Base-by-base conservation (phyloP, 1,139 yeast species). In the Blastobotrys illinoisensis region DNA sequence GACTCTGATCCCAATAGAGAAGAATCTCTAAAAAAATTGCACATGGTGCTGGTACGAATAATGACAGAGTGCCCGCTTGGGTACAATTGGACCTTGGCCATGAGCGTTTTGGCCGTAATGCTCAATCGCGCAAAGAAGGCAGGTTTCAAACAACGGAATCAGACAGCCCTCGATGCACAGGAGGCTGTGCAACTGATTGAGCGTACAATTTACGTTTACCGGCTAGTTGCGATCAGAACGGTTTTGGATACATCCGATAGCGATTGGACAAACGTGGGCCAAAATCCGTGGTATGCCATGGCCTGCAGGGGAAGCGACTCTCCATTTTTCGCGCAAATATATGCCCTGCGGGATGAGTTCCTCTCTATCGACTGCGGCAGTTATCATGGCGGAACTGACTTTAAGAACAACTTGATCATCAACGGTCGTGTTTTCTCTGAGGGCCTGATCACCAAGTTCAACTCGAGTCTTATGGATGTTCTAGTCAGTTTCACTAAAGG, bases 231-330 rank as follows among this genome's bases (percentile, higher is more conserved):
- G 9, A 4, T 48, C 13, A 24, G 50, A 23, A 32, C 45, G 13
- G 44, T 32, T 13, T 23, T 48, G 51, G 54, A 51, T 11, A 20
- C 43, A 24, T 51, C 51, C 9, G 54, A 51, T 26, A 48, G 46
- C n/a, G 21, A 32, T 9, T 48, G 46, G 24, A 21, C 6, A 3
- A 28, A 19, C 7, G 47, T 45, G 16, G 9, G 23, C 1, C 24
- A 44, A 5, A 51, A 51, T 23, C 46, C 54, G 16, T 51, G 54
- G 54, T 51, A 19, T 23, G n/a, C n/a, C 3, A 44, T 51, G 48
- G 50, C 47, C 24, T 20, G 16, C 16, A n/a, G 13, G 7, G 16
- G 51, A 2, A 47, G 54, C 11, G 50, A 51, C 40, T n/a, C 32
- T 13, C n/a, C 13, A 5, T 48, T 44, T 9, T 51, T 51, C 24